phyloP scores from a whole-genome alignment of 1,139 yeast genomes.

The Ashbya aceris region DNA sequence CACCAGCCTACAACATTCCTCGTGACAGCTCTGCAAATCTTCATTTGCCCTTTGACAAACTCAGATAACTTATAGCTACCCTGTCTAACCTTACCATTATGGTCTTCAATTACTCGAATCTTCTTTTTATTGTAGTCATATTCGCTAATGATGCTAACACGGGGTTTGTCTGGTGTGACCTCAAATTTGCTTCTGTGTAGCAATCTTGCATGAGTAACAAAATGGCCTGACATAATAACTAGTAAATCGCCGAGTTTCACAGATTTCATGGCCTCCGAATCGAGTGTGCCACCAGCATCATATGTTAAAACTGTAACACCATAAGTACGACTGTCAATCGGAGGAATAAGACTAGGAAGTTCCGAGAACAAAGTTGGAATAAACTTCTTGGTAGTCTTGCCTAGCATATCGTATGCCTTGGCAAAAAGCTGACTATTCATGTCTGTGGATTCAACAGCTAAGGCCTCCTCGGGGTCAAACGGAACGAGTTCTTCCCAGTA shows the following conservation, averaged over 20 bases:
- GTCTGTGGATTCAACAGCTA: slow-evolving; percentile 42
- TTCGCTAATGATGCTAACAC: slow-evolving; percentile 48
- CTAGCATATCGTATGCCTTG: slow-evolving; percentile 37
- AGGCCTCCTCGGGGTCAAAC: slow-evolving; percentile 18
- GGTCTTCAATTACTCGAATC: slow-evolving; percentile 62
- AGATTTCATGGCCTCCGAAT: slow-evolving; percentile 32
- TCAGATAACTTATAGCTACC: slow-evolving; percentile 62
- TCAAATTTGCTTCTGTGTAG: slow-evolving; percentile 38
- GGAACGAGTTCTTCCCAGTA: slow-evolving; percentile 24
- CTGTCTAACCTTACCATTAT: slow-evolving; percentile 47
- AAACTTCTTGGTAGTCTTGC: slow-evolving; percentile 30
- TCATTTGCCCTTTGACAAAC: slow-evolving; percentile 67
- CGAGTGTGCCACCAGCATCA: slow-evolving; percentile 47
- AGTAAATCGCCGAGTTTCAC: slow-evolving; percentile 78
- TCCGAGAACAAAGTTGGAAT: slow-evolving; percentile 20
- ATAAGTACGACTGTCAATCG: slow-evolving; percentile 58
- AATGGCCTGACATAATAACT: slow-evolving; percentile 64
- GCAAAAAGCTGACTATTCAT: slow-evolving; percentile 39
- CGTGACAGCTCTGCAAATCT: slow-evolving; percentile 67
- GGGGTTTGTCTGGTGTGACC: slow-evolving; percentile 43
- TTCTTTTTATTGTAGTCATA: slow-evolving; percentile 71
- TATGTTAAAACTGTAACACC: slow-evolving; percentile 62
- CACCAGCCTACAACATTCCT: slow-evolving; percentile 58
- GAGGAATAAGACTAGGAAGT: slow-evolving; percentile 36
- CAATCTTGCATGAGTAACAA: slow-evolving; percentile 57